A percentile compares a stretch with the other conserved stretches of the same genome.
These are phyloP conservation scores for Trichophyton rubrum DNA, from an alignment of 2,329 filamentous ascomycete species.

Conservation along the genomic window DNA sequence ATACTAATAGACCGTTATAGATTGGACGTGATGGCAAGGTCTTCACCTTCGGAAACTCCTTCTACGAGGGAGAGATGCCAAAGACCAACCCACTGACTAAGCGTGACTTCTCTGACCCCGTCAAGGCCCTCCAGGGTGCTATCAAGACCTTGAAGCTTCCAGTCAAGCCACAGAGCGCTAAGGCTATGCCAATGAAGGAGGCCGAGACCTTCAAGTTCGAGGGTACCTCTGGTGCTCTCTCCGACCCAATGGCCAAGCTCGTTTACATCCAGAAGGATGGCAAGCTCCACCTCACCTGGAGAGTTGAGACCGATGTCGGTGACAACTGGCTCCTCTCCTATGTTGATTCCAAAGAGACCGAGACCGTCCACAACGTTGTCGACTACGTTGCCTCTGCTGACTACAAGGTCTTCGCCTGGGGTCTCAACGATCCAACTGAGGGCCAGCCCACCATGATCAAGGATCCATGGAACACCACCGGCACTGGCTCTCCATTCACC, in stretches of 20 bases:
- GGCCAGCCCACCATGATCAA: slow-evolving; percentile 6
- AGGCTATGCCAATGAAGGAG: slow-evolving; percentile 7
- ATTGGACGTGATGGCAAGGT: slow-evolving; percentile 10
- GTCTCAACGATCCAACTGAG: slow-evolving; percentile 12
- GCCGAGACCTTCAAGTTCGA: slow-evolving; percentile 10
- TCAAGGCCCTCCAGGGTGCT: slow-evolving; percentile 9
- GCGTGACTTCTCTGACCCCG: slow-evolving; percentile 9
- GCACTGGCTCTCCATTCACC: slow-evolving; percentile 8
- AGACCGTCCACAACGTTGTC: slow-evolving; percentile 11
- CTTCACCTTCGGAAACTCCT: slow-evolving; percentile 12
- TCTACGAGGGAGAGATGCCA: slow-evolving; percentile 10
- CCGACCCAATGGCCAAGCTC: slow-evolving; percentile 9
- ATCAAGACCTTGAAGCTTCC: slow-evolving; percentile 8
- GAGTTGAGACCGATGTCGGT: slow-evolving; percentile 11
- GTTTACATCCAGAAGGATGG: slow-evolving; percentile 11
- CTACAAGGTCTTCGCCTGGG: slow-evolving; percentile 10
- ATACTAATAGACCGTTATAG: not conserved
- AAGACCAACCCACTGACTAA: slow-evolving; percentile 9
- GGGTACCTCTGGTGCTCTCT: slow-evolving; percentile 11
- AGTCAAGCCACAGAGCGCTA: slow-evolving; percentile 8
- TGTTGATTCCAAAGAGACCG: slow-evolving; percentile 10
- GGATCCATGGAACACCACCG: slow-evolving; percentile 9
- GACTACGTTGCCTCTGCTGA: slow-evolving; percentile 12
- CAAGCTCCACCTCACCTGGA: slow-evolving; percentile 10
- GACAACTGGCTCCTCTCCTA: slow-evolving; percentile 14